Conservation (phyloP, 2,329 filamentous ascomycete species). For the Ambrosiella cleistominuta region DNA sequence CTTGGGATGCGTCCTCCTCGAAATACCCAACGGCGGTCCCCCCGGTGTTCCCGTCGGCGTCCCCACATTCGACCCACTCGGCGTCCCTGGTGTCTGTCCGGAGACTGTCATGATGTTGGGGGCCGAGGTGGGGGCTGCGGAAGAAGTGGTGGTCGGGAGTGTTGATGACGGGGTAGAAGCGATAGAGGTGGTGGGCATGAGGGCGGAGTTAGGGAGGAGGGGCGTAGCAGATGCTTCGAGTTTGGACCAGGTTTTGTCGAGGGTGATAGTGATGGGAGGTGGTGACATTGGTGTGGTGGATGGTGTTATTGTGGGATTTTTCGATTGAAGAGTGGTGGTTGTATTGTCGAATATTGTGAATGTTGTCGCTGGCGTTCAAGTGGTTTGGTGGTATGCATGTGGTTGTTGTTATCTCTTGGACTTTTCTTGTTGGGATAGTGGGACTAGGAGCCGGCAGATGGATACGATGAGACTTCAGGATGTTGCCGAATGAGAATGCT, state of each 20-base stretch:
- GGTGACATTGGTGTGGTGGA: conserved; percentile 3
- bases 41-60: not conserved
- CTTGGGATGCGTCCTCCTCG: conserved; percentile 10
- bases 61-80: not conserved
- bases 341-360: not conserved
- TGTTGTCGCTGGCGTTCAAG: not conserved
- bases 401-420: not conserved
- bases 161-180: not conserved
- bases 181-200: not conserved
- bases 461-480: not conserved
- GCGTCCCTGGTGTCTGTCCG: not conserved
- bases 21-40: not conserved
- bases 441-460: not conserved
- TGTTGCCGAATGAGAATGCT: not conserved
- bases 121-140: not conserved
- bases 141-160: not conserved
- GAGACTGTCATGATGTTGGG: not conserved
- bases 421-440: not conserved
- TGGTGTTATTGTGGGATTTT: not conserved
- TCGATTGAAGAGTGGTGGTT: not conserved
- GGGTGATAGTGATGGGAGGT: not conserved
- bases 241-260: conserved; percentile 6
- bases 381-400: not conserved
- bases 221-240: conserved; percentile 1
- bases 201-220: conserved; percentile 1